A percentile compares a stretch with the other conserved stretches of the same genome.
These are phyloP conservation scores for Aspergillus campestris DNA, from an alignment of 495 filamentous ascomycete genomes.

Conservation along the genomic window DNA sequence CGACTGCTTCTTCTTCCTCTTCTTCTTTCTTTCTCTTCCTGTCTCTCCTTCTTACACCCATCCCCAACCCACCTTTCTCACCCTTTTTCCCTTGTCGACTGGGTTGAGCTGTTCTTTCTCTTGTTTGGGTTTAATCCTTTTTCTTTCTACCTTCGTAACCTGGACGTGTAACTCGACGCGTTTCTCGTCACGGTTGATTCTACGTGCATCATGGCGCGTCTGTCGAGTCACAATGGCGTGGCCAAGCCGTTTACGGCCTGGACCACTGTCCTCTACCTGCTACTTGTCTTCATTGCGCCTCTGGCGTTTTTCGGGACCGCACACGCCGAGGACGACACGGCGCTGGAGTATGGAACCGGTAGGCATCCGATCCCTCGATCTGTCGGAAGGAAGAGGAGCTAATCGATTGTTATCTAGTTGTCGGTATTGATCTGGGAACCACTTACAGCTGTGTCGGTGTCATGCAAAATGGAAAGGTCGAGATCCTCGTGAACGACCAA, in stretches of 20 bases:
- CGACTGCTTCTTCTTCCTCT: constrained; percentile 8
- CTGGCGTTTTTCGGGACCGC: constrained; percentile 68
- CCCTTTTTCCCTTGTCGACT: constrained; percentile 9
- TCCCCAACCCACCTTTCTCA: background rate
- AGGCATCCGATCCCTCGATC: constrained; percentile 6
- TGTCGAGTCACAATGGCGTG: constrained; percentile 32
- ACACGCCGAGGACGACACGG: constrained; percentile 62
- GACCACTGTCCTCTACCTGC: constrained; percentile 75
- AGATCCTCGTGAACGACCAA: constrained; percentile 95
- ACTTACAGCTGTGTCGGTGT: constrained; percentile 86
- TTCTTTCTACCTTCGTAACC: constrained; percentile 1
- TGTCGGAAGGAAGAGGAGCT: background rate
- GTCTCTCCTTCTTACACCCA: constrained; percentile 4
- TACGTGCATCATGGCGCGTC: constrained; percentile 37
- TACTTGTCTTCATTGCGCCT: constrained; percentile 69
- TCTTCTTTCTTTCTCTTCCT: constrained; percentile 5
- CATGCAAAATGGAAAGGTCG: constrained; percentile 98
- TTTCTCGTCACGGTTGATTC: background rate
- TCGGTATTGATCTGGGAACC: constrained; percentile 98
- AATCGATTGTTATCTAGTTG: constrained; percentile 41
- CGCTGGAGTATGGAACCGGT: constrained; percentile 70
- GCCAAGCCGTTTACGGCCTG: constrained; percentile 48
- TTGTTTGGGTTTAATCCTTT: constrained; percentile 5
- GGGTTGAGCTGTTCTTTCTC: constrained; percentile 8
- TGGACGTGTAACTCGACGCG: background rate